These are phyloP conservation scores for Penicillium freii DNA, from an alignment of 2,329 filamentous ascomycete genomes.

Conservation along the genomic window DNA sequence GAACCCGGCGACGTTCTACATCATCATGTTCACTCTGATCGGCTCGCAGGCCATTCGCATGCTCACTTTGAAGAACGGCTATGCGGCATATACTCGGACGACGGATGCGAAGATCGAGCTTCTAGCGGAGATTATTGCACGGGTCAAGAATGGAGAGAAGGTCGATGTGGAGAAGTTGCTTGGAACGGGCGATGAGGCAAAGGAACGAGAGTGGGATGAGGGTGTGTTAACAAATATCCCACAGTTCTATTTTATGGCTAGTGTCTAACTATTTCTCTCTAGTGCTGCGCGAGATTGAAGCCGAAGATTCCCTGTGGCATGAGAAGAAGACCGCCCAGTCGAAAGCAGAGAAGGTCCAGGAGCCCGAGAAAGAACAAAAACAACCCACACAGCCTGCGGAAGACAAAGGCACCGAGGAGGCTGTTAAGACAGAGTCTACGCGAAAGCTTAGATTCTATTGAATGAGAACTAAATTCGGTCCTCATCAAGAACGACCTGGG, in stretches of 20 bases:
- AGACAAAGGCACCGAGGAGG: constrained; percentile 19
- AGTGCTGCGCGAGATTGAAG: constrained; percentile 43
- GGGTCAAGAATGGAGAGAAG: constrained; percentile 51
- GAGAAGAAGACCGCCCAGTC: constrained; percentile 22
- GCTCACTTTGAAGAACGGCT: constrained; percentile 75
- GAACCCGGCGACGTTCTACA: constrained; percentile 81
- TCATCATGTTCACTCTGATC: constrained; percentile 78
- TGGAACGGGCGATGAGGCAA: constrained; percentile 71
- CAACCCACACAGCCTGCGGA: constrained; percentile 6
- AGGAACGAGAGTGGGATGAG: constrained; percentile 86
- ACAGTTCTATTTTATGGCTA: background rate
- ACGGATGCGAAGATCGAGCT: constrained; percentile 76
- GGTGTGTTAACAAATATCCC: constrained; percentile 50
- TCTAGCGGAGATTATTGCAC: constrained; percentile 63
- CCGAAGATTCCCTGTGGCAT: constrained; percentile 41
- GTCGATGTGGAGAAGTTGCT: constrained; percentile 82
- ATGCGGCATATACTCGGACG: constrained; percentile 67
- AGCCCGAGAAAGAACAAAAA: constrained; percentile 10
- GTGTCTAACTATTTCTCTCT: constrained; percentile 10
- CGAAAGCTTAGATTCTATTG: constrained; percentile 35
- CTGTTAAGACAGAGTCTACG: constrained; percentile 16
- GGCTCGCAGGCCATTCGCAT: constrained; percentile 95
- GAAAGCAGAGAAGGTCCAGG: constrained; percentile 5
- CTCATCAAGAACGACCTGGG: background rate
- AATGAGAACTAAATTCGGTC: background rate